phyloP scores from a whole-genome alignment of 169 alveolate species.

The Theileria parva region DNA sequence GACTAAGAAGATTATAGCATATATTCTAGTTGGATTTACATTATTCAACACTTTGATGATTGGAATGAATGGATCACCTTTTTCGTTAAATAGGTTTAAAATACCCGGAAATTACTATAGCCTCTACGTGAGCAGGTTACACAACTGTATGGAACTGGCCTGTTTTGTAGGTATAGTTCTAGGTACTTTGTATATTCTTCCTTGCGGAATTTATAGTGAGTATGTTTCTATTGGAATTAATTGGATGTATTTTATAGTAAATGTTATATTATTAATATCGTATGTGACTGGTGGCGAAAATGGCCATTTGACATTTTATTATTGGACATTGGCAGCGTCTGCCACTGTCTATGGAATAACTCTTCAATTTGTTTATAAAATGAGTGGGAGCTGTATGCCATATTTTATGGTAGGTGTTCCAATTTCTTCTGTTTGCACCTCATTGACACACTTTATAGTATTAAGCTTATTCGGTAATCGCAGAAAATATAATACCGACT shows the following conservation, averaged over 20 bases:
- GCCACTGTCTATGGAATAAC: not conserved
- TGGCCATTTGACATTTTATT: constrained; percentile 20
- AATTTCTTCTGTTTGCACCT: constrained; percentile 16
- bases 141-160: constrained; percentile 31
- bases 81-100: constrained; percentile 19
- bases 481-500: constrained; percentile 1
- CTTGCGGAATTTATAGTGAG: not conserved
- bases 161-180: not conserved
- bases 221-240: constrained; percentile 10
- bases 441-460: not conserved
- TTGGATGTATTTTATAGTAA: constrained; percentile 7
- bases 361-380: not conserved
- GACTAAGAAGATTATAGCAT: not conserved
- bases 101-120: not conserved
- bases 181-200: not conserved
- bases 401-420: constrained; percentile 13
- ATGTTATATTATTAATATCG: constrained; percentile 14
- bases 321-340: constrained; percentile 16
- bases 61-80: constrained; percentile 11
- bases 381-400: constrained; percentile 7
- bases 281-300: constrained; percentile 32
- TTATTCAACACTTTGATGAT: not conserved
- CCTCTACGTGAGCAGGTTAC: constrained; percentile 6
- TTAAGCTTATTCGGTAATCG: not conserved
- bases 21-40: constrained; percentile 13